Evolutionary conservation across 1,139 yeast genomes (phyloP).

Genomic region (Meyerozyma guilliermondii): DNA sequence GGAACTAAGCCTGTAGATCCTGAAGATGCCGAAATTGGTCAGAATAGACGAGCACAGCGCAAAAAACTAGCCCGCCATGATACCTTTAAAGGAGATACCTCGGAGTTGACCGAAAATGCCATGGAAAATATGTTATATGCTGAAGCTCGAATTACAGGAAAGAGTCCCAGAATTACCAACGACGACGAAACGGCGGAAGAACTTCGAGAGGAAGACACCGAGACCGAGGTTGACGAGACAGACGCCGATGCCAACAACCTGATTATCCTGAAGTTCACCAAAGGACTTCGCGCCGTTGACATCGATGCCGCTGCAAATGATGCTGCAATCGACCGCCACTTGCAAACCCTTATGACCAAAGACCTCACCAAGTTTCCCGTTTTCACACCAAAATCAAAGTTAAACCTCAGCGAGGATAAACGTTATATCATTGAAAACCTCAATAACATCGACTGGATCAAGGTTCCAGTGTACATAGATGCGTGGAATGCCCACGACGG

Average conservation of each 20-base stretch:
- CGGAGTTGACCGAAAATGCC: constrained; percentile 32
- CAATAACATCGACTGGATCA: constrained; percentile 57
- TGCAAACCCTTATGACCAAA: constrained; percentile 13
- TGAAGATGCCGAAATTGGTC: constrained; percentile 30
- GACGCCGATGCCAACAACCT: constrained; percentile 6
- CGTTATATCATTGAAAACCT: constrained; percentile 42
- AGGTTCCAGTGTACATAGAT: constrained; percentile 60
- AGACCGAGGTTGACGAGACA: constrained; percentile 4
- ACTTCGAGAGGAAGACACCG: not conserved
- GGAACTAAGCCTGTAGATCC: constrained; percentile 28
- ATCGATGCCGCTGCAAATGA: constrained; percentile 26
- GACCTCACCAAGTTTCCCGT: constrained; percentile 24
- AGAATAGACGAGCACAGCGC: constrained; percentile 26
- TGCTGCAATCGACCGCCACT: constrained; percentile 14
- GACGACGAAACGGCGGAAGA: constrained; percentile 7
- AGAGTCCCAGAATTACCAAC: constrained; percentile 2
- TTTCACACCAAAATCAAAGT: constrained; percentile 19
- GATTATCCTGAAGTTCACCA: constrained; percentile 6
- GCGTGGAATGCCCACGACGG: constrained; percentile 71
- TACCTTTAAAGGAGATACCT: constrained; percentile 41
- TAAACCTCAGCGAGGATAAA: constrained; percentile 42
- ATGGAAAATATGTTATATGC: constrained; percentile 38
- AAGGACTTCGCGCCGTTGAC: constrained; percentile 8
- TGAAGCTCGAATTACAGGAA: constrained; percentile 22
- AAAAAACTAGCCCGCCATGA: constrained; percentile 25